Base-by-base conservation (phyloP, 257 asterid genomes). In the Jasminum sambac region DNA sequence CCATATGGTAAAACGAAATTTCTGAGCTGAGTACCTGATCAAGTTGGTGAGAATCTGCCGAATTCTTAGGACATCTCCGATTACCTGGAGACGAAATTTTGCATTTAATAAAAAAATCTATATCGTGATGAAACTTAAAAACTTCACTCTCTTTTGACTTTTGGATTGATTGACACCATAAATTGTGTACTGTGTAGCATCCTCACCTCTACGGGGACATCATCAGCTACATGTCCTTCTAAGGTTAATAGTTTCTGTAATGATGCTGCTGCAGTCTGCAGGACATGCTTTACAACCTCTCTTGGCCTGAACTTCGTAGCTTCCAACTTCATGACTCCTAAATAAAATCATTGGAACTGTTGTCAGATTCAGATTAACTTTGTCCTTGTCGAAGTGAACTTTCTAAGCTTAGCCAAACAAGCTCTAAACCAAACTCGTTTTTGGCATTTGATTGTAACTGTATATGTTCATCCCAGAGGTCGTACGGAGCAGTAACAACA, bases 201-300 rank as follows among this genome's bases (percentile, higher is more conserved):
- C 21, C 62, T 75, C 80, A 92, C 98, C 96, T 92, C 96, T 1
- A 87, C 52, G 3, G 98, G 98, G 78, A 92, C 98, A 82, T 92
- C 96, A 69, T 92, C 95, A 17, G 95, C 86, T n/a, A 92, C 81
- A 68, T 82, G 81, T 13, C 98, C 98, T 80, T 92, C 98, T 75
- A 92, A 85, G 39, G 88, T 85, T 36, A 92, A 79, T 38, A 86
- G 36, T 76, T 90, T 92, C 85, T 90, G 94, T 43, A 90, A 72
- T 52, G 98, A 92, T 26, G 98, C 98, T 50, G 96, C 96, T 64
- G 96, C 88, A 70, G 96, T 92, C 83, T 90, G 98, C 48, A 92
- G 87, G 17, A 88, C 98, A 73, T 92, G 98, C 78, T 86, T 92
- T 57, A 92, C 92, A 5, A 92, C 98, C 82, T 92, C 98, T 77